These are phyloP conservation scores for Nakazawaea ernobii DNA, from an alignment of 805 yeast species.

Conservation along the genomic window DNA sequence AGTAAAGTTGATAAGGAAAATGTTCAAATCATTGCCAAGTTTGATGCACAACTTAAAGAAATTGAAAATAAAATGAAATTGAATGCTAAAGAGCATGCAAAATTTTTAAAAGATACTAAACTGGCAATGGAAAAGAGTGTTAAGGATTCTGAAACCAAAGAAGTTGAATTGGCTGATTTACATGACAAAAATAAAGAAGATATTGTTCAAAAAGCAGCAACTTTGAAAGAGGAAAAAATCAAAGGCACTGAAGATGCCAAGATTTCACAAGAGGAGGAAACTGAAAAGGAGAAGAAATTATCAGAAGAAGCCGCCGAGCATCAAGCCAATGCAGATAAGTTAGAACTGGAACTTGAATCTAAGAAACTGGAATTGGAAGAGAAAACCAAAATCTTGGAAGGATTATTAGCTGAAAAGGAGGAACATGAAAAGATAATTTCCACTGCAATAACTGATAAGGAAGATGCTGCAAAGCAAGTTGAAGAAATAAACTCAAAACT, in stretches of 20 bases:
- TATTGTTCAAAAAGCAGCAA: conserved; percentile 35
- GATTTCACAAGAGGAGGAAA: conserved; percentile 23
- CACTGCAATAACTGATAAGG: conserved; percentile 26
- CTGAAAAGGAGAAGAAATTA: conserved; percentile 27
- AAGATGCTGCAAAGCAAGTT: conserved; percentile 34
- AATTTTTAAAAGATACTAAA: conserved; percentile 35
- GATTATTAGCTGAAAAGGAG: conserved; percentile 34
- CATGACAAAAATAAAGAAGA: conserved; percentile 40
- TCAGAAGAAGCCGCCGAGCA: conserved; percentile 35
- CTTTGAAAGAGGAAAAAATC: conserved; percentile 30
- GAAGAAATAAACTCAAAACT: conserved; percentile 27
- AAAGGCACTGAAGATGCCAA: conserved; percentile 23
- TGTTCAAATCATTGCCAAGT: conserved; percentile 19
- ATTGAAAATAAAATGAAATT: conserved; percentile 20
- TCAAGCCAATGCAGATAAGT: conserved; percentile 31
- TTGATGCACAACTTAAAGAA: conserved; percentile 18
- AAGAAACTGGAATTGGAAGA: conserved; percentile 32
- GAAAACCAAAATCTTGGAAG: conserved; percentile 25
- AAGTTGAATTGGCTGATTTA: conserved; percentile 37
- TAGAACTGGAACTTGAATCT: conserved; percentile 30
- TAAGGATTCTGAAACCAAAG: conserved; percentile 39
- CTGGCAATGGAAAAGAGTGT: conserved; percentile 39
- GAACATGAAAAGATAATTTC: conserved; percentile 28
- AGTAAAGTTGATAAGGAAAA: conserved; percentile 36
- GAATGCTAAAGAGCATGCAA: conserved; percentile 27